A percentile compares a stretch with the other conserved stretches of the same genome.
Conservation (phyloP, 306 rosid species). For the Glycyrrhiza uralensis region DNA sequence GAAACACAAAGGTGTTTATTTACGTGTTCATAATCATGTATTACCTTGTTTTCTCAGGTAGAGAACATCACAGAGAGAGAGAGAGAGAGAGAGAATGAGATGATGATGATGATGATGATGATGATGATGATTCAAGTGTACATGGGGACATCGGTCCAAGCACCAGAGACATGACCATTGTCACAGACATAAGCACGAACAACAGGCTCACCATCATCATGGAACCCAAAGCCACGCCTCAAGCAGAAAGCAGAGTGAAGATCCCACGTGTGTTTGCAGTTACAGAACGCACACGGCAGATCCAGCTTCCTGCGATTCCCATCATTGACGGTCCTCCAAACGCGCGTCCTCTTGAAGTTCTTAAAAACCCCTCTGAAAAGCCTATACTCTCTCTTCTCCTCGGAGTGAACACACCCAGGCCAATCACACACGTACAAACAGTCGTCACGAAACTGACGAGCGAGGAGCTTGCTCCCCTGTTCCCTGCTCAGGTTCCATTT, state of each 20-base stretch:
- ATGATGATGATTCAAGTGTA: constrained; percentile 49
- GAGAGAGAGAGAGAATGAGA: too few species aligned
- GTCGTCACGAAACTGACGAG: constrained; percentile 78
- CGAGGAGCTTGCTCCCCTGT: constrained; percentile 75
- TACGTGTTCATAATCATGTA: too few species aligned
- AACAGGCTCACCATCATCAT: constrained; percentile 92
- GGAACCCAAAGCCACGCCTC: constrained; percentile 68
- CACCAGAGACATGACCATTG: constrained; percentile 95
- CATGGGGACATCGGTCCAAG: constrained; percentile 92
- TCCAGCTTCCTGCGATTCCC: constrained; percentile 57
- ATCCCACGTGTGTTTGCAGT: constrained; percentile 76
- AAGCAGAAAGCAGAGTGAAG: constrained; percentile 85
- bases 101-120: too few species aligned
- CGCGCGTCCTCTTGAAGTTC: constrained; percentile 72
- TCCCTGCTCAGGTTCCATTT: constrained; percentile 77
- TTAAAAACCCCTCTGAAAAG: constrained; percentile 81
- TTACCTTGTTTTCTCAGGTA: too few species aligned
- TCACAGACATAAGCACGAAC: constrained; percentile 93
- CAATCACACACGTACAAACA: constrained; percentile 75
- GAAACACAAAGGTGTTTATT: too few species aligned
- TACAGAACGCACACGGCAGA: constrained; percentile 73
- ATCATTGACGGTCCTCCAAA: constrained; percentile 80
- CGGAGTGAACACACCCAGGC: constrained; percentile 89
- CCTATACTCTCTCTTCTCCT: constrained; percentile 77
- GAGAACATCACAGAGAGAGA: too few species aligned